Evolutionary conservation across 1,284 basidiomycete genomes (phyloP), one percentile per base, ranked within the genome.

Genomic region (Coniophora puteana): DNA sequence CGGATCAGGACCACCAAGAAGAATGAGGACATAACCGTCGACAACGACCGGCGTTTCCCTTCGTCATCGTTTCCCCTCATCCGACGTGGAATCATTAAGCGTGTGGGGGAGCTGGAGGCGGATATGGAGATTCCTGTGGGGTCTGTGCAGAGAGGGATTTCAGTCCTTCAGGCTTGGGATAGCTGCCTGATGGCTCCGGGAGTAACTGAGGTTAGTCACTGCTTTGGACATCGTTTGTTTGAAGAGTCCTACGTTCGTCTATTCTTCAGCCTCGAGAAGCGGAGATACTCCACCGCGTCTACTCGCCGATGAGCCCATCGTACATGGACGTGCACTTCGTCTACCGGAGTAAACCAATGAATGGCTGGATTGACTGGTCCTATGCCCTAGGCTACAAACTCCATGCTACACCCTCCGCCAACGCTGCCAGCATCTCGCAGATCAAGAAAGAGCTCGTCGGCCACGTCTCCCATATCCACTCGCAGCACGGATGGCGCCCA

Each of bases 181-280:
- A n/a, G n/a, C n/a, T n/a, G n/a, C n/a, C n/a, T n/a, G n/a, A n/a
- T n/a, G n/a, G n/a, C n/a, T n/a, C n/a, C n/a, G n/a, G n/a, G n/a
- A n/a, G n/a, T n/a, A n/a, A n/a, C n/a, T n/a, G n/a, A n/a, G n/a
- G n/a, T n/a, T n/a, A n/a, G n/a, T n/a, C n/a, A n/a, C n/a, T n/a
- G n/a, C n/a, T n/a, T n/a, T n/a, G n/a, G n/a, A n/a, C n/a, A n/a
- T n/a, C n/a, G n/a, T n/a, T n/a, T n/a, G n/a, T n/a, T n/a, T n/a
- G n/a, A n/a, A n/a, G n/a, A n/a, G n/a, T n/a, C n/a, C n/a, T n/a
- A n/a, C n/a, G n/a, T n/a, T n/a, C n/a, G n/a, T n/a, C n/a, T n/a
- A n/a, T n/a, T n/a, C n/a, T n/a, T n/a, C 21, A 40, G 45, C 49
- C 25, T 44, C 37, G 35, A 43, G 51, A 4, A 43, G 47, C 13